These are phyloP conservation scores for Hortaea werneckii DNA, from an alignment of 2,329 filamentous ascomycete species.

Conservation along the genomic window DNA sequence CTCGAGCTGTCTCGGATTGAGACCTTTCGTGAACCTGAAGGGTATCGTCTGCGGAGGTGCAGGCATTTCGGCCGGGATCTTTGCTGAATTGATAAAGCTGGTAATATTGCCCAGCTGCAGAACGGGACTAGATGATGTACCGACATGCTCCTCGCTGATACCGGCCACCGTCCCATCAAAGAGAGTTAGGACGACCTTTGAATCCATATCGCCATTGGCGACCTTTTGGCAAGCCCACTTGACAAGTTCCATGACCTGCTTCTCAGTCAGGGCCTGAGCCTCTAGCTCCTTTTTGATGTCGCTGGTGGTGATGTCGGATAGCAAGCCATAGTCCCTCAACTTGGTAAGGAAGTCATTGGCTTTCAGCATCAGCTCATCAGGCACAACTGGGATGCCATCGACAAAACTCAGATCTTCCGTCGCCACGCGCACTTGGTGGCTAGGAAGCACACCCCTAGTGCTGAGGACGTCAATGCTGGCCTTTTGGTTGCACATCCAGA, in stretches of 20 bases:
- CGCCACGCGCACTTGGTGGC: conserved; percentile 67
- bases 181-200: conserved; percentile 54
- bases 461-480: conserved; percentile 81
- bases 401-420: conserved; percentile 67
- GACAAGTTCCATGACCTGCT: conserved; percentile 73
- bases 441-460: conserved; percentile 76
- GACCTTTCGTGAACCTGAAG: conserved; percentile 65
- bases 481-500: conserved; percentile 83
- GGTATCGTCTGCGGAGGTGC: conserved; percentile 75
- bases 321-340: conserved; percentile 71
- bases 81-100: conserved; percentile 64
- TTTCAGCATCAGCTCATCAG: conserved; percentile 60
- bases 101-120: conserved; percentile 67
- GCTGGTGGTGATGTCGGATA: conserved; percentile 76
- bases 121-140: conserved; percentile 53
- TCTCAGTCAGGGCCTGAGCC: conserved; percentile 65
- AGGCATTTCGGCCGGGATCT: conserved; percentile 71
- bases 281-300: conserved; percentile 81
- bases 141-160: conserved; percentile 41
- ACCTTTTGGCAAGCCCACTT: conserved; percentile 72
- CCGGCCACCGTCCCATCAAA: conserved; percentile 73
- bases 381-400: conserved; percentile 76
- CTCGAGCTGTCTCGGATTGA: conserved; percentile 59
- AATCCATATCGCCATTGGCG: conserved; percentile 61
- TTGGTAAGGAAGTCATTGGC: conserved; percentile 66